A percentile compares a stretch with the other conserved stretches of the same genome.
Conservation (phyloP, 164 flowering plant species). For the Protea cynaroides region DNA sequence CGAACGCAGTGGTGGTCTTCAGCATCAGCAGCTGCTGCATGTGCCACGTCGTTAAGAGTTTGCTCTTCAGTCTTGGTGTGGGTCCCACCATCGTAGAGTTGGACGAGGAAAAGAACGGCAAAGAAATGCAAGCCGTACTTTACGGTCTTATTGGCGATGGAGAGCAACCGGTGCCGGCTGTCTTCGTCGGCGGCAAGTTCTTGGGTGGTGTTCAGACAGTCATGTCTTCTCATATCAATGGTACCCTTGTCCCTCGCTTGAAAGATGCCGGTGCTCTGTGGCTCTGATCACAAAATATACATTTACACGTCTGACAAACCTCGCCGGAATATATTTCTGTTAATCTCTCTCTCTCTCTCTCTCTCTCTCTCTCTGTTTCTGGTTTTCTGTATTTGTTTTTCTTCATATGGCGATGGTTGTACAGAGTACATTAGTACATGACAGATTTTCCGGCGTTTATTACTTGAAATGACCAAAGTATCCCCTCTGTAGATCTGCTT, state of each 20-base stretch:
- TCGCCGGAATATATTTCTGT: not conserved
- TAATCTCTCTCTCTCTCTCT: not conserved
- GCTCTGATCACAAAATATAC: constrained; percentile 34
- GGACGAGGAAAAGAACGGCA: constrained; percentile 41
- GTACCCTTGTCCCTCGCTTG: constrained; percentile 71
- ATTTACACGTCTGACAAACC: not conserved
- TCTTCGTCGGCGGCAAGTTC: constrained; percentile 79
- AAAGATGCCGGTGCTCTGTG: constrained; percentile 88
- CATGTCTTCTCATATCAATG: constrained; percentile 82
- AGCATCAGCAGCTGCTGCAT: constrained; percentile 72
- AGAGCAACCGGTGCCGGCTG: constrained; percentile 46
- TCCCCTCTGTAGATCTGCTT: too few relatives aligned
- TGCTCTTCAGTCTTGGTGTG: constrained; percentile 64
- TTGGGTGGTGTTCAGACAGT: constrained; percentile 68
- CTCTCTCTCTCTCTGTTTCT: too few relatives aligned
- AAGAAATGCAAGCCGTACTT: constrained; percentile 47
- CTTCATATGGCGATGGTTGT: too few relatives aligned
- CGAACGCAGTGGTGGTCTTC: constrained; percentile 77
- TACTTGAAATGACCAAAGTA: too few relatives aligned
- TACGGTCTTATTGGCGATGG: constrained; percentile 30
- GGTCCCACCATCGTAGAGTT: constrained; percentile 69
- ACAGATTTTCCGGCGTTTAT: too few relatives aligned
- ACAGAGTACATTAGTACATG: too few relatives aligned
- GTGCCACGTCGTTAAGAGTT: constrained; percentile 74
- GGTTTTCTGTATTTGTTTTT: too few relatives aligned